Evolutionary conservation across 306 rosid species (phyloP).

Genomic region (Cicer arietinum): DNA sequence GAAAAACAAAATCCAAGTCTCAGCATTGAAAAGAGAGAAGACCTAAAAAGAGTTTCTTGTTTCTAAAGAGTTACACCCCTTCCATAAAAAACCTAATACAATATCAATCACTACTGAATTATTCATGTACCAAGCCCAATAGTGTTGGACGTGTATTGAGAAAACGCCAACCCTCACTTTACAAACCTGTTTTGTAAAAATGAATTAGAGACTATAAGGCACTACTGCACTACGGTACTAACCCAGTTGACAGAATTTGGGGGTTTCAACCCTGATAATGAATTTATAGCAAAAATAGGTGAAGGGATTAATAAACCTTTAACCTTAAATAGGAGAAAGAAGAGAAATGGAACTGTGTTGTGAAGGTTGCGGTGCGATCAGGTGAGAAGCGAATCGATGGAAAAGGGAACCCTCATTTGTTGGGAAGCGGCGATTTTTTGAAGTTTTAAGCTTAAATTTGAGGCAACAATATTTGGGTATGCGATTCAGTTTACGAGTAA

Average conservation of each 20-base stretch:
- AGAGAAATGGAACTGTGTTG: neutral
- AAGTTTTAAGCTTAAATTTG: constrained; percentile 32
- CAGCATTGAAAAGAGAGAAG: too few species aligned
- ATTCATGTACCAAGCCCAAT: too few species aligned
- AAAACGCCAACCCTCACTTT: too few species aligned
- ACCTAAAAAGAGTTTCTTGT: too few species aligned
- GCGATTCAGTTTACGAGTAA: neutral
- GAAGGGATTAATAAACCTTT: constrained; percentile 33
- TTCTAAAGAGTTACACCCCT: too few species aligned
- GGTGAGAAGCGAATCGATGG: neutral
- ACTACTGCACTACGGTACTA: neutral
- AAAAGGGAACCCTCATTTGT: constrained; percentile 16
- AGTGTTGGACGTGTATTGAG: too few species aligned
- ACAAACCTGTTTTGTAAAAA: too few species aligned
- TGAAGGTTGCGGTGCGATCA: constrained; percentile 1
- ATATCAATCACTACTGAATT: too few species aligned
- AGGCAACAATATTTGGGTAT: constrained; percentile 28
- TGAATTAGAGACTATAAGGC: neutral
- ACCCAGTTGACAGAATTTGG: constrained; percentile 20
- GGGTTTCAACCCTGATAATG: constrained; percentile 2
- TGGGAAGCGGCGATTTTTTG: neutral
- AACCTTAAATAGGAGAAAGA: constrained; percentile 20
- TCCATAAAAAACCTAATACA: too few species aligned
- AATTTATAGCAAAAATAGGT: constrained; percentile 1
- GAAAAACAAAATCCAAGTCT: too few species aligned